Evolutionary conservation across 495 filamentous ascomycete species (phyloP).

Genomic region (Neurospora sp.): DNA sequence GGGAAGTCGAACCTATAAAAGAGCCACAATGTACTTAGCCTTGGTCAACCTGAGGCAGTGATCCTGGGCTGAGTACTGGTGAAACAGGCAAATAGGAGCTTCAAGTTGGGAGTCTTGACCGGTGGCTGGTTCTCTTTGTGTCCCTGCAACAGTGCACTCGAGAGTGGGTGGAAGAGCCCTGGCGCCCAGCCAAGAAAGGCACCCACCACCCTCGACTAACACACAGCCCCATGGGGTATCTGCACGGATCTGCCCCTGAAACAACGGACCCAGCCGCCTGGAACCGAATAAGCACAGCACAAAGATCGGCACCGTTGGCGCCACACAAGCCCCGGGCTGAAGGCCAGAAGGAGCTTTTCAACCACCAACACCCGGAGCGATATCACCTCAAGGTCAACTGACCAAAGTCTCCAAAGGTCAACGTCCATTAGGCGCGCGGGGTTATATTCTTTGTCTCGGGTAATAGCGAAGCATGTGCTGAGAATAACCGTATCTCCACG

Average conservation of each 20-base stretch:
- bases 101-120: not conserved
- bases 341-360: too few species aligned
- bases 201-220: too few species aligned
- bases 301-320: not conserved
- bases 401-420: not conserved
- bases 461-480: not conserved
- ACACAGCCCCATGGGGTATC: not conserved
- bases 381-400: not conserved
- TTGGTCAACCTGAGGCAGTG: not conserved
- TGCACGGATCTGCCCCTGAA: not conserved
- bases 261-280: not conserved
- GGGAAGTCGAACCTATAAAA: not conserved
- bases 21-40: not conserved
- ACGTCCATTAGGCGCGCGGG: too few species aligned
- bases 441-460: too few species aligned
- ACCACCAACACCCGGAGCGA: not conserved
- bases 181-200: too few species aligned
- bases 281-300: not conserved
- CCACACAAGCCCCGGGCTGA: not conserved
- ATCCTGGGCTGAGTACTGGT: too few species aligned
- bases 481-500: not conserved
- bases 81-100: not conserved
- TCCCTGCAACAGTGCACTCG: too few species aligned
- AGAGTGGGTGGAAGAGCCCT: too few species aligned
- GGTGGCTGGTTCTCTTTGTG: not conserved